Percentiles rank a stretch among this genome's conserved stretches.
phyloP scores from a whole-genome alignment of 352 stramenopile genomes.

The Globisporangium heterothallicum region DNA sequence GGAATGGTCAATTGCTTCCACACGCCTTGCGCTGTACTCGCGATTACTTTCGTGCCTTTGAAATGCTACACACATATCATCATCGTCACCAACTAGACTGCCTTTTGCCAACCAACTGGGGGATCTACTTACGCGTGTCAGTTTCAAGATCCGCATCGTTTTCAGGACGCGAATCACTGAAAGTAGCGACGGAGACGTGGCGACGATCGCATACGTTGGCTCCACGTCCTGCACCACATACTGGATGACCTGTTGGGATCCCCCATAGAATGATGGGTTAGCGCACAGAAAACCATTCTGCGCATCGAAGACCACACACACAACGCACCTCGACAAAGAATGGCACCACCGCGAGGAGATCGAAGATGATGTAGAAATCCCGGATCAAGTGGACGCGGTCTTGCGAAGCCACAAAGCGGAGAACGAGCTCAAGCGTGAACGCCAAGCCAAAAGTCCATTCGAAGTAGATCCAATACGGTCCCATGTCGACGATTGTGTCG shows the following conservation, averaged over 20 bases:
- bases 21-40: constrained; percentile 44
- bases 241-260: constrained; percentile 14
- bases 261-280: background rate
- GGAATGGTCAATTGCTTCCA: constrained; percentile 61
- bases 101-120: too few species aligned
- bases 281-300: background rate
- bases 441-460: constrained; percentile 56
- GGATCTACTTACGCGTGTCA: constrained; percentile 51
- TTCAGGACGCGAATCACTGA: constrained; percentile 67
- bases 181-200: constrained; percentile 54
- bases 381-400: constrained; percentile 32
- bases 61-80: constrained; percentile 43
- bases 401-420: constrained; percentile 50
- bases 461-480: constrained; percentile 71
- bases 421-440: constrained; percentile 50
- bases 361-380: constrained; percentile 62
- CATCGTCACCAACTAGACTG: background rate
- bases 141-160: constrained; percentile 70
- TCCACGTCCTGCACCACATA: constrained; percentile 24
- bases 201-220: constrained; percentile 56
- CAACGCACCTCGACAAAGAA: constrained; percentile 53
- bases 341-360: constrained; percentile 54
- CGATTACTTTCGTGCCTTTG: constrained; percentile 54
- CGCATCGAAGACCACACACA: background rate
- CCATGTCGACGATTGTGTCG: constrained; percentile 49